Evolutionary conservation across 768 basidiomycete species (phyloP).

Genomic region (Dentipellis sp.): DNA sequence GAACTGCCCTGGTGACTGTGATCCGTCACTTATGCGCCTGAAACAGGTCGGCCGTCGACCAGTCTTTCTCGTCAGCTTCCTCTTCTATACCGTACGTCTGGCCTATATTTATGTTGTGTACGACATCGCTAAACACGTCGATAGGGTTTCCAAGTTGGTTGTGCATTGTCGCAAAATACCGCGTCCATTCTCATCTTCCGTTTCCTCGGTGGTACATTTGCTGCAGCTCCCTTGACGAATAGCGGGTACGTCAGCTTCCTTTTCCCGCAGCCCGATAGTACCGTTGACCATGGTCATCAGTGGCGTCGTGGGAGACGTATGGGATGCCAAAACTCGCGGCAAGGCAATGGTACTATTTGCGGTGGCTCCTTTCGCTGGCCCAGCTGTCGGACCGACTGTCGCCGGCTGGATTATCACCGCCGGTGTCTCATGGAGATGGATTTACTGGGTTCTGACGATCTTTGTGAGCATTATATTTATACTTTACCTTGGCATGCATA

Average conservation of each 20-base stretch:
- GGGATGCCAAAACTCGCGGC: slow-evolving; percentile 53
- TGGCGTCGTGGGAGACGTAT: slow-evolving; percentile 48
- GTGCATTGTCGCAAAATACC: slow-evolving; percentile 52
- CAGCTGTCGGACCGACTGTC: slow-evolving; percentile 29
- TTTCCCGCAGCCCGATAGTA: neutral
- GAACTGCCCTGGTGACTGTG: neutral
- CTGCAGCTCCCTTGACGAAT: slow-evolving; percentile 61
- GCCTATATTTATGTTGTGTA: neutral
- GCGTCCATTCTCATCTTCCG: slow-evolving; percentile 58
- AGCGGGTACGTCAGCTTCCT: slow-evolving; percentile 36
- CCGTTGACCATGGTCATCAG: slow-evolving; percentile 18
- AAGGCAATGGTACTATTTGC: slow-evolving; percentile 60
- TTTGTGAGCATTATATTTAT: slow-evolving; percentile 31
- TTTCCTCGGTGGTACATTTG: slow-evolving; percentile 63
- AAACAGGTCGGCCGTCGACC: slow-evolving; percentile 40
- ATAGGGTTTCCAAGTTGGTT: slow-evolving; percentile 53
- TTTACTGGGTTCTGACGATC: slow-evolving; percentile 55
- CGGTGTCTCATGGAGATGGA: slow-evolving; percentile 44
- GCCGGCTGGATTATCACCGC: slow-evolving; percentile 29
- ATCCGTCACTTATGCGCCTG: neutral
- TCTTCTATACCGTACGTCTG: slow-evolving; percentile 38
- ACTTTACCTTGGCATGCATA: neutral
- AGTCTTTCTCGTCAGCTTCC: slow-evolving; percentile 46
- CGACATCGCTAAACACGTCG: neutral
- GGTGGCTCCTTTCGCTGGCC: slow-evolving; percentile 60